Percentiles rank a stretch among this genome's conserved stretches.
phyloP scores from a whole-genome alignment of 768 basidiomycete genomes.

The Macrolepiota fuliginosa region DNA sequence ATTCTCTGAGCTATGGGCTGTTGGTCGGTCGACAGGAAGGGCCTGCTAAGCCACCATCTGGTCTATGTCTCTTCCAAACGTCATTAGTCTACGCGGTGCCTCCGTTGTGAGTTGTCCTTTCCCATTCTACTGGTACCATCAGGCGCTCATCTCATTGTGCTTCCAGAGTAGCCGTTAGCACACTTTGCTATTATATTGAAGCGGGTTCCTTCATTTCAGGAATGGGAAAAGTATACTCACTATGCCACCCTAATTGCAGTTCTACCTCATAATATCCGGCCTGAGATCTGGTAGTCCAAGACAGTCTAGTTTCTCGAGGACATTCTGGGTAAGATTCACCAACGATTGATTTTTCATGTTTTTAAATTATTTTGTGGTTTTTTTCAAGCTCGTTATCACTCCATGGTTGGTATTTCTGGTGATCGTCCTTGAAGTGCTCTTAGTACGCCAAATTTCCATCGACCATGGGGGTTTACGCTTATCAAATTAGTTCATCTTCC shows the following conservation, averaged over 20 bases:
- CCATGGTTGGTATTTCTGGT: constrained; percentile 9
- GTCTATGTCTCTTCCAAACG: constrained; percentile 6
- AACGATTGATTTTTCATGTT: background rate
- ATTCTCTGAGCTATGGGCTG: constrained; percentile 8
- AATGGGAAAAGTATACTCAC: background rate
- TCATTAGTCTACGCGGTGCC: constrained; percentile 1
- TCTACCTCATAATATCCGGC: constrained; percentile 4
- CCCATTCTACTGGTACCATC: background rate
- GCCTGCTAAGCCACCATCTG: background rate
- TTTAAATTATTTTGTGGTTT: background rate
- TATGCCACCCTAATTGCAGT: background rate
- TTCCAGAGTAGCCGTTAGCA: background rate
- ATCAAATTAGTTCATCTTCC: background rate
- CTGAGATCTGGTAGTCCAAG: background rate
- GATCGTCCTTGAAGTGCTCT: constrained; percentile 2
- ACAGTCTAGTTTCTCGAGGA: background rate
- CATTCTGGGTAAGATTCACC: background rate
- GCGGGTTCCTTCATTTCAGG: background rate
- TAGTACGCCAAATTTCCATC: background rate
- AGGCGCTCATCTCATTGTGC: background rate
- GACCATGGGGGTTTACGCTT: background rate
- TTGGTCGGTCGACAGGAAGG: constrained; percentile 1
- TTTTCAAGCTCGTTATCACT: background rate
- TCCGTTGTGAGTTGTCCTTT: background rate
- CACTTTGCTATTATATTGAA: constrained; percentile 5